Base-by-base conservation (phyloP, 768 basidiomycete species). In the Saitozyma sp. region DNA sequence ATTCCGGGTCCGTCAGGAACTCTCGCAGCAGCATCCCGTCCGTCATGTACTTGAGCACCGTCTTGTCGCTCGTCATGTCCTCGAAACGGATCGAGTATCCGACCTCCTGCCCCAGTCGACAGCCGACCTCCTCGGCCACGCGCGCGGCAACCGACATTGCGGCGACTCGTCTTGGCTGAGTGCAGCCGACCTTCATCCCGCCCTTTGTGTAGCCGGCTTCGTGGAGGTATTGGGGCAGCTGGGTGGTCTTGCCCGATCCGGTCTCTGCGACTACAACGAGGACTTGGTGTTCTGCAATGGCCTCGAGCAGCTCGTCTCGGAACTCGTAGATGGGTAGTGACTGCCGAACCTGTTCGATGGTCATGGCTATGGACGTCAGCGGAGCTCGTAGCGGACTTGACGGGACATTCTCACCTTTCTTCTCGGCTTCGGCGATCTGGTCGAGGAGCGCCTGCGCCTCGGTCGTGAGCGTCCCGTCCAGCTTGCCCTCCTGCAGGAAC, bases 61-160 rank as follows among this genome's bases (percentile, higher is more conserved):
- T 99, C 83, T 96, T 97, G 83, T 98, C 93, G 82, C 92, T 96
- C 17, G 96, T 99, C 79, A 93, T 96, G 80, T 99, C 96, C 81
- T 99, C 96, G 81, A 99, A 99, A 40, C 96, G 91, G 70, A 99
- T 99, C 41, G 94, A 95, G 80, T 99, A 99, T n/a, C 96, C 96
- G 54, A 99, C 96, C 81, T 98, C 95, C 70, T 94, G 91, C 9
- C 96, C 96, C 46, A 99, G 88, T 79, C 97, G 90, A 3, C 88
- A 90, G 8, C 94, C 96, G 89, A 98, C 93, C 81, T 99, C 96
- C 65, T 98, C 96, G 0, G 96, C 95, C 14, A 99, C 96, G 82
- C 96, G 95, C 14, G 95, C 93, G 5, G 96, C 96, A 56, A 99
- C 96, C 50, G 91, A 93, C 96, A 99, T 99, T 43, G 96, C 96